A percentile compares a stretch with the other conserved stretches of the same genome.
Conservation (phyloP, 768 basidiomycete species). For the Boletus tomentosulus region DNA sequence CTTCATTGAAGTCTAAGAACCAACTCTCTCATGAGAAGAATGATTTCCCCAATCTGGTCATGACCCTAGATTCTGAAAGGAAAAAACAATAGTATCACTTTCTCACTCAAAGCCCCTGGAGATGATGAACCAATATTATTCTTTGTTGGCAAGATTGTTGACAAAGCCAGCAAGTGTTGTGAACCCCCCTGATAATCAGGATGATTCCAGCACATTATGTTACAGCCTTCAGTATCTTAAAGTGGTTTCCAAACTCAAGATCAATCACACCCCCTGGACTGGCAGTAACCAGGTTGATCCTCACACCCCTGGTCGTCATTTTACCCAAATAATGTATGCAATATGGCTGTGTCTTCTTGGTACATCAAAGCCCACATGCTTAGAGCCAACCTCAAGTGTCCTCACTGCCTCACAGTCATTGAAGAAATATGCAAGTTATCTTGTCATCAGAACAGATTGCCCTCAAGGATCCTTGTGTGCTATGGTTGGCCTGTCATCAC, state of each 20-base stretch:
- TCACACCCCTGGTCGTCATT: too few relatives aligned
- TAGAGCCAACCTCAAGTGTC: too few relatives aligned
- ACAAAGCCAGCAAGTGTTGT: accelerated
- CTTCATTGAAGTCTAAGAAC: not conserved
- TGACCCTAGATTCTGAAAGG: not conserved
- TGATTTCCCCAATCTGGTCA: not conserved
- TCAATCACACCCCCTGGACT: too few relatives aligned
- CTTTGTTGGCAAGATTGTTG: not conserved
- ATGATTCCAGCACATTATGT: not conserved
- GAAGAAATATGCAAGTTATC: not conserved
- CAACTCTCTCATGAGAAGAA: not conserved
- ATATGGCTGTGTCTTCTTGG: too few relatives aligned
- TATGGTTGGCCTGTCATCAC: too few relatives aligned
- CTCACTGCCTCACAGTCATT: not conserved
- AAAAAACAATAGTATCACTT: not conserved
- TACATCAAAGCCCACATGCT: not conserved
- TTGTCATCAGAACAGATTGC: too few relatives aligned
- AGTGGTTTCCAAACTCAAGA: too few relatives aligned
- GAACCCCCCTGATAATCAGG: too few relatives aligned
- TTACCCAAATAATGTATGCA: too few relatives aligned
- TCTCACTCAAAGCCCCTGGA: not conserved
- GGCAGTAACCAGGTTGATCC: too few relatives aligned
- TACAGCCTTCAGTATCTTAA: too few relatives aligned
- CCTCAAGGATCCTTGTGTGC: too few relatives aligned
- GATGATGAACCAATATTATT: not conserved